Evolutionary conservation across 1,284 basidiomycete species (phyloP).

Genomic region (Apiotrichum laibachii): DNA sequence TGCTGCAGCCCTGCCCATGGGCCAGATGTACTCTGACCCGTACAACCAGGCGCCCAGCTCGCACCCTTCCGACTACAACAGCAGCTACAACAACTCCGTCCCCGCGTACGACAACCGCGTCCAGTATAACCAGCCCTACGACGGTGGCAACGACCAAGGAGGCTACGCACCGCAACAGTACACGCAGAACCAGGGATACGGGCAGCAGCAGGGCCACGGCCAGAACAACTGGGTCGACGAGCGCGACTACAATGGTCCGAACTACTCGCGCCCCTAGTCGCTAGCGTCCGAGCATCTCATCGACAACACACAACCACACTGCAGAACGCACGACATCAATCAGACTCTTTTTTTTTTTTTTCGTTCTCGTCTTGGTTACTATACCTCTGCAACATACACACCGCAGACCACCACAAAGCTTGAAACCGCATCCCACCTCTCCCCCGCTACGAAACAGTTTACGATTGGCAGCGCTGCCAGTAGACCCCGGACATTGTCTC

Average conservation of each 20-base stretch:
- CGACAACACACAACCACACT: background rate
- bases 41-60: slow-evolving; percentile 2
- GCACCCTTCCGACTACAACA: background rate
- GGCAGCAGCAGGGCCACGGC: too few relatives aligned
- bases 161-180: background rate
- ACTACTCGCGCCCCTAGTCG: slow-evolving; percentile 33
- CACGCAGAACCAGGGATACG: background rate
- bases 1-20: slow-evolving; percentile 1
- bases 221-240: slow-evolving; percentile 35
- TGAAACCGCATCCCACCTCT: too few relatives aligned
- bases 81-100: slow-evolving; percentile 41
- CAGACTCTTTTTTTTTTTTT: too few relatives aligned
- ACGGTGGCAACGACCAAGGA: background rate
- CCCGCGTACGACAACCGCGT: slow-evolving; percentile 39
- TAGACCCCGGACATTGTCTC: background rate
- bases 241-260: slow-evolving; percentile 41
- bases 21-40: slow-evolving; percentile 2
- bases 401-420: too few relatives aligned
- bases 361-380: too few relatives aligned
- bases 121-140: slow-evolving; percentile 18
- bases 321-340: background rate
- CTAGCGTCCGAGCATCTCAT: slow-evolving; percentile 8
- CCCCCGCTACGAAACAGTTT: too few relatives aligned
- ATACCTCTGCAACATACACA: too few relatives aligned
- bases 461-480: too few relatives aligned